These are phyloP conservation scores for Microbotryum scabiosae DNA, from an alignment of 1,284 basidiomycete genomes.

Conservation along the genomic window DNA sequence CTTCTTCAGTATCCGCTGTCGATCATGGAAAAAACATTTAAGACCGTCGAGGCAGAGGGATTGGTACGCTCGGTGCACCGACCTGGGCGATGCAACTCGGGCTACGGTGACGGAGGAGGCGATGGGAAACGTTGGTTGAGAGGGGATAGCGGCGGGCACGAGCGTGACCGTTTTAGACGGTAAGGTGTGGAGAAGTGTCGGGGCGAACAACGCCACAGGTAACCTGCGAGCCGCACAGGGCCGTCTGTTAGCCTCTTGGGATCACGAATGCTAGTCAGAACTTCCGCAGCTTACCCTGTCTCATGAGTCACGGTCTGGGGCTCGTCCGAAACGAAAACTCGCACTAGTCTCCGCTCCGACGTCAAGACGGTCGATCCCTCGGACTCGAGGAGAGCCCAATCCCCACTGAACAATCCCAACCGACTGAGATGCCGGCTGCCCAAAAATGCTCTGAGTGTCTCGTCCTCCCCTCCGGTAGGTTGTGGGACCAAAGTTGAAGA, in stretches of 20 bases:
- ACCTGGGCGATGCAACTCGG: constrained; percentile 70
- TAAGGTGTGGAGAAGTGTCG: not conserved
- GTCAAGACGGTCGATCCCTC: constrained; percentile 5
- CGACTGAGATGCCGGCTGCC: constrained; percentile 57
- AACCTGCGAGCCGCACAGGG: not conserved
- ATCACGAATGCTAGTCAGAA: too few species aligned
- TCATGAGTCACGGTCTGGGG: constrained; percentile 2
- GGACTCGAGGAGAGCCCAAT: constrained; percentile 60
- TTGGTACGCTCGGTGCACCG: constrained; percentile 66
- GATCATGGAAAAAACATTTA: constrained; percentile 56
- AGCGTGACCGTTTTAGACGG: not conserved
- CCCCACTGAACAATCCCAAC: constrained; percentile 69
- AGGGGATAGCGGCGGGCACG: constrained; percentile 40
- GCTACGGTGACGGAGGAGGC: constrained; percentile 70
- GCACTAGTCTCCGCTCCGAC: constrained; percentile 34
- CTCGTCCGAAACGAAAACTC: constrained; percentile 25
- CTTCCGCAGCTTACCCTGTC: too few species aligned
- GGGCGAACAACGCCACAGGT: constrained; percentile 6
- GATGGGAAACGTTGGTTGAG: constrained; percentile 55
- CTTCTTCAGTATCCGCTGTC: constrained; percentile 58
- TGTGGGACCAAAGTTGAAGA: constrained; percentile 8
- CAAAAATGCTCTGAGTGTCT: constrained; percentile 45
- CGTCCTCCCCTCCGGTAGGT: constrained; percentile 20
- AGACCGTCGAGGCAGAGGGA: constrained; percentile 59
- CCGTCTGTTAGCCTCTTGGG: too few species aligned